These are phyloP conservation scores for Leccinum truebloodii DNA, from an alignment of 768 basidiomycete genomes.

Conservation along the genomic window DNA sequence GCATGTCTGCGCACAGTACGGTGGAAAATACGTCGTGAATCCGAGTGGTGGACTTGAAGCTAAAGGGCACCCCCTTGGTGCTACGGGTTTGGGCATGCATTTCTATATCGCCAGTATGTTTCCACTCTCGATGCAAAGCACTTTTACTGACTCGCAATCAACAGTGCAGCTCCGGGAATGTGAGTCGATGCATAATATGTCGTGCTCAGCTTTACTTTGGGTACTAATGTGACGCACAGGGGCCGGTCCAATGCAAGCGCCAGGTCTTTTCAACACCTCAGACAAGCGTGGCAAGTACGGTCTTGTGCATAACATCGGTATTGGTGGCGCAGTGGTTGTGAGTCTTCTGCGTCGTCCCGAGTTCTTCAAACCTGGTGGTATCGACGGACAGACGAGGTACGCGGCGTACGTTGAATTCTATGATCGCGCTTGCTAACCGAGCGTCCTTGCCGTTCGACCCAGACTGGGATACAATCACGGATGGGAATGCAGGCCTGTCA, in stretches of 20 bases:
- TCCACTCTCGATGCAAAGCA: neutral
- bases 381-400: conserved; percentile 67
- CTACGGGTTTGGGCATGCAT: conserved; percentile 84
- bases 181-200: conserved; percentile 27
- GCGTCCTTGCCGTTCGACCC: neutral
- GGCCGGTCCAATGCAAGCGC: conserved; percentile 85
- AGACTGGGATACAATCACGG: conserved; percentile 85
- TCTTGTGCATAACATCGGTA: conserved; percentile 80
- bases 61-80: conserved; percentile 86
- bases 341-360: conserved; percentile 75
- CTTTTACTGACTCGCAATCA: conserved; percentile 4
- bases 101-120: conserved; percentile 77
- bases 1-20: conserved; percentile 49
- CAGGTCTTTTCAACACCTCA: conserved; percentile 58
- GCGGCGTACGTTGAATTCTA: conserved; percentile 3
- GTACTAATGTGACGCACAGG: conserved; percentile 55
- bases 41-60: conserved; percentile 85
- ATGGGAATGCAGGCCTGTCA: conserved; percentile 61
- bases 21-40: conserved; percentile 83
- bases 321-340: conserved; percentile 80
- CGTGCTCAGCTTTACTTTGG: neutral
- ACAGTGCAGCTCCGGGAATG: conserved; percentile 77
- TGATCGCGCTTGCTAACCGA: neutral
- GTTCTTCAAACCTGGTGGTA: conserved; percentile 67
- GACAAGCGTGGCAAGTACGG: conserved; percentile 78